A percentile compares a stretch with the other conserved stretches of the same genome.
Conservation (phyloP, 2,329 filamentous ascomycete genomes). For the Aspergillaceae sp. region DNA sequence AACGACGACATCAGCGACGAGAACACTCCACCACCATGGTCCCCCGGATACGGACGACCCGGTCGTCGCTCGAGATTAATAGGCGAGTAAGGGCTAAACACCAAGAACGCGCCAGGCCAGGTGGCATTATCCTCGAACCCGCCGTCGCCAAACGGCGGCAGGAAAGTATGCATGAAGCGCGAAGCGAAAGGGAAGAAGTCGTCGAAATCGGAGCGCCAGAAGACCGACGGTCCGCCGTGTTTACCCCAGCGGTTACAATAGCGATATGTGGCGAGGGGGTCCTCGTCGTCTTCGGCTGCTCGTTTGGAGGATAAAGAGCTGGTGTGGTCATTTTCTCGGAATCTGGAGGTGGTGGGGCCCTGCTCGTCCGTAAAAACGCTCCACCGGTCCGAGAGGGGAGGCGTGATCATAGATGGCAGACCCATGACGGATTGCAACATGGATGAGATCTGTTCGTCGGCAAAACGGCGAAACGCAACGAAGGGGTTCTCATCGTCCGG, state of each 20-base stretch:
- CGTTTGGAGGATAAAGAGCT: neutral
- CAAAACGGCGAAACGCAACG: slow-evolving; percentile 52
- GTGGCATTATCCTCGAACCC: slow-evolving; percentile 26
- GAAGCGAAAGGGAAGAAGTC: slow-evolving; percentile 22
- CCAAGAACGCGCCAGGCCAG: slow-evolving; percentile 37
- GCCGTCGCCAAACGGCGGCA: slow-evolving; percentile 19
- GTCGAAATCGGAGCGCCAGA: slow-evolving; percentile 25
- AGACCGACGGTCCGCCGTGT: slow-evolving; percentile 8
- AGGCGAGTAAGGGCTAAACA: slow-evolving; percentile 48
- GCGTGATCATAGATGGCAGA: slow-evolving; percentile 30
- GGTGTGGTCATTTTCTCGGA: too few species aligned
- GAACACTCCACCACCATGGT: slow-evolving; percentile 20
- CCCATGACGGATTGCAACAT: slow-evolving; percentile 46
- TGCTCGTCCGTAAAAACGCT: slow-evolving; percentile 26
- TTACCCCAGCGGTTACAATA: slow-evolving; percentile 7
- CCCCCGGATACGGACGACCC: slow-evolving; percentile 13
- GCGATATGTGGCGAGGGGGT: slow-evolving; percentile 18
- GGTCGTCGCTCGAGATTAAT: slow-evolving; percentile 40
- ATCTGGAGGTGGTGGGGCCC: slow-evolving; percentile 10
- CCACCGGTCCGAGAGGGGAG: slow-evolving; percentile 28
- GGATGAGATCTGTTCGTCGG: slow-evolving; percentile 49
- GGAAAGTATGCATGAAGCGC: slow-evolving; percentile 21
- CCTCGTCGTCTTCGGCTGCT: slow-evolving; percentile 3
- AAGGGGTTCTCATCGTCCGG: slow-evolving; percentile 46
- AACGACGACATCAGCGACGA: slow-evolving; percentile 29